Evolutionary conservation across 2,329 filamentous ascomycete genomes (phyloP).

Genomic region (Penicillium vulpinum): DNA sequence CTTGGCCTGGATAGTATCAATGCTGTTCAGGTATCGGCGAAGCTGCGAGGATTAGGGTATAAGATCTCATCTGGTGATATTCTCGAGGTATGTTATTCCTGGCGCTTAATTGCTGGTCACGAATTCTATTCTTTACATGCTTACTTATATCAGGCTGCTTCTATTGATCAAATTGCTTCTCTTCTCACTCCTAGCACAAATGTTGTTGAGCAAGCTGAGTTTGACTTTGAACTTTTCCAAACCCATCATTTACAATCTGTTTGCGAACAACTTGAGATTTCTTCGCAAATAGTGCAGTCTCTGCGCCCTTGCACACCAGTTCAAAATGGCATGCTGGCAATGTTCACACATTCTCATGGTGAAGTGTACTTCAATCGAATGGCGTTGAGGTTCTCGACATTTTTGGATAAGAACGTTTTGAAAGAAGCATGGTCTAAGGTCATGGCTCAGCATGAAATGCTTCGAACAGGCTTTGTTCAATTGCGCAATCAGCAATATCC

Average conservation of each 20-base stretch:
- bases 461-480: conserved; percentile 72
- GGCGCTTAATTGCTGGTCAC: too few relatives aligned
- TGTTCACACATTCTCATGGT: conserved; percentile 68
- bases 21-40: conserved; percentile 71
- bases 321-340: conserved; percentile 76
- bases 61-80: conserved; percentile 69
- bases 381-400: conserved; percentile 50
- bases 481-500: conserved; percentile 60
- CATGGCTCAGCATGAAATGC: conserved; percentile 62
- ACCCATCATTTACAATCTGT: conserved; percentile 39
- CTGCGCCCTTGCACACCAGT: conserved; percentile 76
- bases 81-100: conserved; percentile 53
- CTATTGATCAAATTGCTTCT: conserved; percentile 36
- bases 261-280: conserved; percentile 32
- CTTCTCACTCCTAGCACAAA: conserved; percentile 41
- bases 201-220: conserved; percentile 18
- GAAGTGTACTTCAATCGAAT: conserved; percentile 74
- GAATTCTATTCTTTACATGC: conserved; percentile 12
- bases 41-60: conserved; percentile 62
- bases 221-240: conserved; percentile 57
- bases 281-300: conserved; percentile 49
- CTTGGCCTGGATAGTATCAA: conserved; percentile 92
- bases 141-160: conserved; percentile 33
- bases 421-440: conserved; percentile 61
- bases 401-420: conserved; percentile 46